Evolutionary conservation across 306 rosid species (phyloP).

Genomic region (Cercis canadensis): DNA sequence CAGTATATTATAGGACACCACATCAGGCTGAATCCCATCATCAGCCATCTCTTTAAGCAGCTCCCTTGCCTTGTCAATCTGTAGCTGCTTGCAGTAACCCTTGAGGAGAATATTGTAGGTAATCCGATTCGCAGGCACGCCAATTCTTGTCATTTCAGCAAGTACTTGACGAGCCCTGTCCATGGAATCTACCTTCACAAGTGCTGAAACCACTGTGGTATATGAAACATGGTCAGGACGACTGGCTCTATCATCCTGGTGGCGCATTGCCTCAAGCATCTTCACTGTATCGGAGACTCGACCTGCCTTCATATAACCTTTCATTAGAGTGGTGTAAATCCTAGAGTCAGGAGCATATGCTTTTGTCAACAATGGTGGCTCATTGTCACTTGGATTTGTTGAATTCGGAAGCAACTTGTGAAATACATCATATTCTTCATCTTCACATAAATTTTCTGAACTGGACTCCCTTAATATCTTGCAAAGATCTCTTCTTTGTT

Average conservation of each 20-base stretch:
- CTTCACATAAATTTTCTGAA: slow-evolving; percentile 32
- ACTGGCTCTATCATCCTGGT: slow-evolving; percentile 68
- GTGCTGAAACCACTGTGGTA: slow-evolving; percentile 88
- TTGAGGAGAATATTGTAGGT: slow-evolving; percentile 87
- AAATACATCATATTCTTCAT: slow-evolving; percentile 47
- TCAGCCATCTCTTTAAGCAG: slow-evolving; percentile 83
- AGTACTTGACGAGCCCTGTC: slow-evolving; percentile 88
- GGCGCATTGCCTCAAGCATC: slow-evolving; percentile 91
- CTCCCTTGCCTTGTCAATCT: slow-evolving; percentile 75
- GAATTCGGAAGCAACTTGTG: slow-evolving; percentile 79
- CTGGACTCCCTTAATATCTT: slow-evolving; percentile 56
- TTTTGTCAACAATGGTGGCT: slow-evolving; percentile 70
- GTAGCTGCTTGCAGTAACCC: slow-evolving; percentile 86
- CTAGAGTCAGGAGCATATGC: slow-evolving; percentile 71
- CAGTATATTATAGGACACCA: slow-evolving; percentile 82
- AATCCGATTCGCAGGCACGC: slow-evolving; percentile 77
- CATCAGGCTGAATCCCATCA: slow-evolving; percentile 85
- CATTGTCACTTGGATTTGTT: slow-evolving; percentile 34
- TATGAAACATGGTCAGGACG: slow-evolving; percentile 94
- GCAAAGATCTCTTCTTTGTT: slow-evolving; percentile 77
- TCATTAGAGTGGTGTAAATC: slow-evolving; percentile 90
- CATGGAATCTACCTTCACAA: slow-evolving; percentile 82
- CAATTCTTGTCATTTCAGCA: slow-evolving; percentile 84
- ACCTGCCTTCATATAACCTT: slow-evolving; percentile 89
- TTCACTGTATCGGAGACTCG: slow-evolving; percentile 79